Evolutionary conservation across 192 early-diverging fungal species (phyloP), one percentile per base, ranked within the genome.

Genomic region (Geosiphon pyriformis): DNA sequence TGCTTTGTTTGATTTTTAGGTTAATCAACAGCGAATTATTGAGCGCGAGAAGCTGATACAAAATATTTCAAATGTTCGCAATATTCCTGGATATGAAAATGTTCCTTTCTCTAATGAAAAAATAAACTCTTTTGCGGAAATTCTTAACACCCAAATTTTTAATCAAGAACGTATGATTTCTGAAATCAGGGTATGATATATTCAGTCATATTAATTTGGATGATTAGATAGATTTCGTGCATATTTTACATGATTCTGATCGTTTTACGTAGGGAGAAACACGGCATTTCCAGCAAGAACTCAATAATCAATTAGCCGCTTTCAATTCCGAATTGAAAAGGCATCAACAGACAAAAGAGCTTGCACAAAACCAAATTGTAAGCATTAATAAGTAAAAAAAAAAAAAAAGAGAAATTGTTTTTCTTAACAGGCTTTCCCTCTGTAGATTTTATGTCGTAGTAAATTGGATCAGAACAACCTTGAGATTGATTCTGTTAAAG

Each of bases 1-100:
- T 42, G 37, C 6, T 10, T 15, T 42, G 37, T 10, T 34, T 33
- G n/a, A 55, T 61, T 15, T 47, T 3, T 25, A 76, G 72, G 67
- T 65, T n/a, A 51, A 83, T 54, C 67, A 67, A 4, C 30, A 72
- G 49, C 50, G 58, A 37, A 30, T 80, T 12, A 33, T 37, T 26
- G 83, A 87, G 0, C 70, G 82, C 6, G 66, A 82, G 12, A 34
- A 61, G 0, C 46, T 85, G 30, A 71, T 87, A 27, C 48, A 42
- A 17, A 70, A 84, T 0, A 59, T 85, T 1, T 70, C 60, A 29
- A 42, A 52, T 15, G 57, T 71, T 15, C 74, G 80, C 58, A 22
- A 67, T 18, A 82, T 76, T 46, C 27, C 42, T 1, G 78, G 80
- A 30, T 79, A 85, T 47, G 65, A 71, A 7, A 59, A 58, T 15